Percentiles rank a stretch among this genome's conserved stretches.
Conservation (phyloP, 2,329 filamentous ascomycete genomes). For the Westerdykella aurantiaca region DNA sequence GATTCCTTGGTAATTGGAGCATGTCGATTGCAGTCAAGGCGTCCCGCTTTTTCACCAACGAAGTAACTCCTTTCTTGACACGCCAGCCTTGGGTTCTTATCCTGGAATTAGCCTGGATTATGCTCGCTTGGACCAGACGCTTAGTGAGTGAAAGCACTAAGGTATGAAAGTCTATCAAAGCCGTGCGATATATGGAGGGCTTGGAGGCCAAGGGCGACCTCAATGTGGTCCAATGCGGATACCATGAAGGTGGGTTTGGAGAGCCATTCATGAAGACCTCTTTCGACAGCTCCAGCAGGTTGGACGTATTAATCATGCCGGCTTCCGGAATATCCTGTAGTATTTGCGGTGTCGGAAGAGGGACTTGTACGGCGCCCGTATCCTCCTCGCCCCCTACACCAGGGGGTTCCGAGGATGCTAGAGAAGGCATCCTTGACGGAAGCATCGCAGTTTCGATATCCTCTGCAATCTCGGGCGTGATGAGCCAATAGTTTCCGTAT, state of each 20-base stretch:
- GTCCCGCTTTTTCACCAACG: slow-evolving; percentile 43
- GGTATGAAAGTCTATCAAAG: slow-evolving; percentile 69
- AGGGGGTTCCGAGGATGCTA: slow-evolving; percentile 14
- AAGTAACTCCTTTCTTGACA: slow-evolving; percentile 22
- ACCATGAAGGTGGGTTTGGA: slow-evolving; percentile 19
- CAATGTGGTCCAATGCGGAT: slow-evolving; percentile 42
- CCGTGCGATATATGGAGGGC: slow-evolving; percentile 68
- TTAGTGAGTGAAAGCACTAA: slow-evolving; percentile 63
- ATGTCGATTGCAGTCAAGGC: slow-evolving; percentile 52
- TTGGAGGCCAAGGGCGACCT: slow-evolving; percentile 61
- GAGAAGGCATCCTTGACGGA: background rate
- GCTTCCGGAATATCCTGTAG: slow-evolving; percentile 31
- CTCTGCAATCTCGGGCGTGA: slow-evolving; percentile 43
- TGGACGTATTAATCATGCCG: slow-evolving; percentile 21
- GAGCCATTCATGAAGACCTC: slow-evolving; percentile 36
- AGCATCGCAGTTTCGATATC: slow-evolving; percentile 27
- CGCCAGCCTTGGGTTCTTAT: slow-evolving; percentile 47
- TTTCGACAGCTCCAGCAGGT: slow-evolving; percentile 27
- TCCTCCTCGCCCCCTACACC: slow-evolving; percentile 6
- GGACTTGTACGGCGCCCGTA: slow-evolving; percentile 1
- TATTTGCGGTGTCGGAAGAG: slow-evolving; percentile 9
- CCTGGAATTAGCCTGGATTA: slow-evolving; percentile 67
- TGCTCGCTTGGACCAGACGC: slow-evolving; percentile 61
- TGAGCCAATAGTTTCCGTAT: slow-evolving; percentile 62
- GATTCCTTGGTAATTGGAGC: slow-evolving; percentile 46